Conservation (phyloP, 2,329 filamentous ascomycete species). For the Periglandula ipomoeae region DNA sequence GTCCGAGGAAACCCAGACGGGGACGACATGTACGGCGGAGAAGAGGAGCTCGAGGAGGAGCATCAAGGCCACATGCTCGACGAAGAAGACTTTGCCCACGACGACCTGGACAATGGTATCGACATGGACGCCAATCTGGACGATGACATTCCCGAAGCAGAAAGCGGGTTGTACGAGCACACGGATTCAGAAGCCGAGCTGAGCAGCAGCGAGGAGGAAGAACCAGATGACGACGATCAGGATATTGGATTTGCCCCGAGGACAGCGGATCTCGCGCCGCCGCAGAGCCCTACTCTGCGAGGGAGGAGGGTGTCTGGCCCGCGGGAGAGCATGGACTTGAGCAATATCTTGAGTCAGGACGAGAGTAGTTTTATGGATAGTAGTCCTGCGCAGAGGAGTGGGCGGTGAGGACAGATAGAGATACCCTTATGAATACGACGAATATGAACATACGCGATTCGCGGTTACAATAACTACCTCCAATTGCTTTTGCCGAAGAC, state of each 20-base stretch:
- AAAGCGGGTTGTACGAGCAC: constrained; percentile 61
- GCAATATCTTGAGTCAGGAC: constrained; percentile 44
- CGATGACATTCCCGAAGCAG: constrained; percentile 59
- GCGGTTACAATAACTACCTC: too few relatives aligned
- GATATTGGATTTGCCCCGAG: constrained; percentile 32
- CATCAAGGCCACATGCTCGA: constrained; percentile 50
- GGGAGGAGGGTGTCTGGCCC: constrained; percentile 17
- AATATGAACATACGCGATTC: too few relatives aligned
- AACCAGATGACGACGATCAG: constrained; percentile 12
- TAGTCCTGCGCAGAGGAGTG: constrained; percentile 31
- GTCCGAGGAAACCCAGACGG: constrained; percentile 39
- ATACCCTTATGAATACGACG: neutral
- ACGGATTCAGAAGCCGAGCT: constrained; percentile 64
- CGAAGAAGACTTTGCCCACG: constrained; percentile 47
- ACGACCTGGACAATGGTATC: constrained; percentile 19
- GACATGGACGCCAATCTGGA: constrained; percentile 63
- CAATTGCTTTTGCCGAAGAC: too few relatives aligned
- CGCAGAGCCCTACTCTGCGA: constrained; percentile 28
- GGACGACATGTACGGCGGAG: constrained; percentile 42
- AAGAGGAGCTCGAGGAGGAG: constrained; percentile 46
- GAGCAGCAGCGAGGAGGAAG: constrained; percentile 35
- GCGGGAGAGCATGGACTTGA: constrained; percentile 46
- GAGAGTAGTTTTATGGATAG: constrained; percentile 49
- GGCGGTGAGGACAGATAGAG: neutral
- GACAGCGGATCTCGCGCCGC: constrained; percentile 23